Percentiles rank a stretch among this genome's conserved stretches.
These are phyloP conservation scores for Erodium trifolium DNA, from an alignment of 441 rosid species.

Conservation along the genomic window DNA sequence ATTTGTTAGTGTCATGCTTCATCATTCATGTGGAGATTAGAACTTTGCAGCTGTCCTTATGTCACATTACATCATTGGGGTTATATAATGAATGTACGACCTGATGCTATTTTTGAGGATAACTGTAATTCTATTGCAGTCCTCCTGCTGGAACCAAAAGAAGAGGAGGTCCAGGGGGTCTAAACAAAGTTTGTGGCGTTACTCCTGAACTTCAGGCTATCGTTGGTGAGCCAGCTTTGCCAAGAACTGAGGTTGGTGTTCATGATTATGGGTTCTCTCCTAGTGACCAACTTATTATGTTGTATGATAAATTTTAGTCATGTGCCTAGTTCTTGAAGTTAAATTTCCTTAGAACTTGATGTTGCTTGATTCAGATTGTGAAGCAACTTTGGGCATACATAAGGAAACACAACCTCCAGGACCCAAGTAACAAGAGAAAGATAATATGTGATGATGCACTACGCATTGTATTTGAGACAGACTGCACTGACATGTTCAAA, in stretches of 20 bases:
- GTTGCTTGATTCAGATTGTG: constrained; percentile 30
- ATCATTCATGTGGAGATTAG: neutral
- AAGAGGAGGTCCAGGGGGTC: constrained; percentile 19
- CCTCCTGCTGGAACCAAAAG: constrained; percentile 65
- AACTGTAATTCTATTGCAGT: constrained; percentile 28
- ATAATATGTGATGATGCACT: constrained; percentile 45
- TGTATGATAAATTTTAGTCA: neutral
- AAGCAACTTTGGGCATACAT: constrained; percentile 95
- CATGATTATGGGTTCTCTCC: neutral
- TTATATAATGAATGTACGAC: neutral
- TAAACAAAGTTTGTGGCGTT: constrained; percentile 52
- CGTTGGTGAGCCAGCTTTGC: constrained; percentile 87
- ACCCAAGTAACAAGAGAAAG: constrained; percentile 70
- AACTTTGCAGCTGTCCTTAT: neutral
- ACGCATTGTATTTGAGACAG: constrained; percentile 81
- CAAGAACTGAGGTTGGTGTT: constrained; percentile 70
- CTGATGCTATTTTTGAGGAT: neutral
- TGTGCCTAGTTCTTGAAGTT: neutral
- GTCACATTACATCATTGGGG: neutral
- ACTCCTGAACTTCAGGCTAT: constrained; percentile 81
- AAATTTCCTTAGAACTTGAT: neutral
- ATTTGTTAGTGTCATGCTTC: neutral
- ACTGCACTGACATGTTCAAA: constrained; percentile 97
- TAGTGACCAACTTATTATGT: neutral
- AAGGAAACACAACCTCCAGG: constrained; percentile 94